Evolutionary conservation across 176 grass and related monocot species (phyloP).

Genomic region (Rhynchospora tenuis): DNA sequence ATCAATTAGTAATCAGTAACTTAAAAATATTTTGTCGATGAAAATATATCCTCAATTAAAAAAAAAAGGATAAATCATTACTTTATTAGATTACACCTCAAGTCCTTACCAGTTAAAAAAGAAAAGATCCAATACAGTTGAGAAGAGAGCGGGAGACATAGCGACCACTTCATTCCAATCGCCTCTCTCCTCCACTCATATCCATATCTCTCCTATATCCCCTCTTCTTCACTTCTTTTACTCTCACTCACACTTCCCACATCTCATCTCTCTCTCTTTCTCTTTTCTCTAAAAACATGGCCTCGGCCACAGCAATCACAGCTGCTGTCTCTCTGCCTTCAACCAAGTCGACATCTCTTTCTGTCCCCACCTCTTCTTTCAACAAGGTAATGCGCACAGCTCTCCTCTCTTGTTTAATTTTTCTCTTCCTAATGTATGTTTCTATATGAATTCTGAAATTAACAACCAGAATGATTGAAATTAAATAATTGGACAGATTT

Average conservation of each 20-base stretch:
- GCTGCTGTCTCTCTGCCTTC: conserved; percentile 48
- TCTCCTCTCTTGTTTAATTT: background rate
- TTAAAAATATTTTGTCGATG: background rate
- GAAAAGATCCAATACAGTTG: background rate
- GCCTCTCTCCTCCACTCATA: conserved; percentile 25
- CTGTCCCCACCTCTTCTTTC: conserved; percentile 36
- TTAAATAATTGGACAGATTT: background rate
- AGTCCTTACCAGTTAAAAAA: background rate
- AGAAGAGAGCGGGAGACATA: background rate
- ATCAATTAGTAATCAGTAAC: too few species aligned
- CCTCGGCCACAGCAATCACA: conserved; percentile 62
- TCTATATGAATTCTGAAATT: background rate
- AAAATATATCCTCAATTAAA: background rate
- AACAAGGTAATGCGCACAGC: conserved; percentile 15
- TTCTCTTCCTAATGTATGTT: background rate
- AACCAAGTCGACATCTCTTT: conserved; percentile 15
- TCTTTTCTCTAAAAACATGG: conserved; percentile 11
- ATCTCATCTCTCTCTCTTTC: background rate
- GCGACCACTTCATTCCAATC: conserved; percentile 27
- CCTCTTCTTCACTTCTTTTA: background rate
- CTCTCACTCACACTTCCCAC: conserved; percentile 54
- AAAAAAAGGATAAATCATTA: background rate
- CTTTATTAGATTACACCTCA: background rate
- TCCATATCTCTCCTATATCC: conserved; percentile 17
- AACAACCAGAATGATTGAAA: background rate